Evolutionary conservation across 1,284 basidiomycete genomes (phyloP).

Genomic region (Leccinum huronense): DNA sequence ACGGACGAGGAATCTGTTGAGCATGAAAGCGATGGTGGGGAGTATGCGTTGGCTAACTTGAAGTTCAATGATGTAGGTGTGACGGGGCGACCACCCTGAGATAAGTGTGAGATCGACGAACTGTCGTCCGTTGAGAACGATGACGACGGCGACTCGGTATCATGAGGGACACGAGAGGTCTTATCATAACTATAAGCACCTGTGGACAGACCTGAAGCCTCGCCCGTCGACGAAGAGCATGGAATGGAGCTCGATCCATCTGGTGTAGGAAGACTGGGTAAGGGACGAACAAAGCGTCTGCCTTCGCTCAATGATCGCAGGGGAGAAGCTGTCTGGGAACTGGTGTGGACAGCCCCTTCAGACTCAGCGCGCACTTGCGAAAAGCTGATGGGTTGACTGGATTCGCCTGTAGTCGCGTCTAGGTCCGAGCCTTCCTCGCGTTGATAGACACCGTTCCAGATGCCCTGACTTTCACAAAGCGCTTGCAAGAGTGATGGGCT

Average conservation of each 20-base stretch:
- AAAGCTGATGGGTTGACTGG: not conserved
- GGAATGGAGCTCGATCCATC: slow-evolving; percentile 8
- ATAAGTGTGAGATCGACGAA: slow-evolving; percentile 33
- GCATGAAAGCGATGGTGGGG: slow-evolving; percentile 43
- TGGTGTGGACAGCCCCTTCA: not conserved
- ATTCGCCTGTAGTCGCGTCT: slow-evolving; percentile 9
- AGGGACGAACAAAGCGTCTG: slow-evolving; percentile 27
- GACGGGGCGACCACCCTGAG: slow-evolving; percentile 32
- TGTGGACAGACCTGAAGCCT: slow-evolving; percentile 8
- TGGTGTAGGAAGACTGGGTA: slow-evolving; percentile 27
- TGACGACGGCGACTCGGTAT: slow-evolving; percentile 29
- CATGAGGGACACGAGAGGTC: slow-evolving; percentile 11
- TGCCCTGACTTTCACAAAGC: slow-evolving; percentile 66
- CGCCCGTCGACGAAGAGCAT: slow-evolving; percentile 11
- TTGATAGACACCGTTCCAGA: slow-evolving; percentile 50
- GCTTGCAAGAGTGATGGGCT: slow-evolving; percentile 71
- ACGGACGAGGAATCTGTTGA: slow-evolving; percentile 47
- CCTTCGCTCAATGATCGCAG: slow-evolving; percentile 15
- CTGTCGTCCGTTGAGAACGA: slow-evolving; percentile 31
- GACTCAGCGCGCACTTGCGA: slow-evolving; percentile 1
- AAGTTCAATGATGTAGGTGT: slow-evolving; percentile 42
- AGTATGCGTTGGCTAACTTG: slow-evolving; percentile 34
- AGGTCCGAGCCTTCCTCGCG: slow-evolving; percentile 11
- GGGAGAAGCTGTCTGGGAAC: slow-evolving; percentile 1
- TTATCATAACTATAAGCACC: slow-evolving; percentile 6